Base-by-base conservation (phyloP, 495 filamentous ascomycete species). In the Aspergillus saccharolyticus region DNA sequence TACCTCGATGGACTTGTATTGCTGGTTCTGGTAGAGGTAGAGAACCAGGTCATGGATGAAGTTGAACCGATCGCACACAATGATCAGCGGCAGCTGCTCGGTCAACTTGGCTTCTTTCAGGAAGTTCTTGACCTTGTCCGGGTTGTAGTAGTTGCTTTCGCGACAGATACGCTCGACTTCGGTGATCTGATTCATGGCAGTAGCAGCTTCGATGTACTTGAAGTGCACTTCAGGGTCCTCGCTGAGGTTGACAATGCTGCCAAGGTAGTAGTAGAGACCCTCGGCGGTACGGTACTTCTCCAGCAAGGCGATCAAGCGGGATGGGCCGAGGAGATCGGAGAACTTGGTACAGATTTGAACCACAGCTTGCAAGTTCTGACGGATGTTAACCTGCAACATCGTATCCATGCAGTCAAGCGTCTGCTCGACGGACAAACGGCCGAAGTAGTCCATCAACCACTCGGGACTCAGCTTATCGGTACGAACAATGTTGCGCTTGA, bases 91-190 rank as follows among this genome's bases (percentile, higher is more conserved):
- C 45, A 97, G 81, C 75, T 96, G 91, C 72, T 97, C 94, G 6
- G 85, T 87, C 55, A 99, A 80, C 61, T 85, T 86, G 42, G 94
- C 92, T 71, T 99, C 95, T 77, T 97, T 99, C 53, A 99, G 80
- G 84, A 97, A 99, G 80, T 99, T 99, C 79, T 97, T 97, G 49
- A 97, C 93, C 78, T 96, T 94, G 72, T 96, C 92, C 0, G 92
- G 84, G 72, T 97, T 96, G 80, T 93, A 97, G 69, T 84, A 85
- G 78, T 86, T 91, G 80, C 89, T 96, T 69, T 99, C 94, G 53
- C 94, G 85, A 76, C 92, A 97, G 68, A 99, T 91, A 24, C 94
- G 89, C 79, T 97, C 94, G 39, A 99, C 94, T 68, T 99, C 94
- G 55, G 86, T 89, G 62, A 96, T 82, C 70, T 99, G 93, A 9